These are phyloP conservation scores for Pythium aphanidermatum DNA, from an alignment of 352 stramenopile genomes.

Conservation along the genomic window DNA sequence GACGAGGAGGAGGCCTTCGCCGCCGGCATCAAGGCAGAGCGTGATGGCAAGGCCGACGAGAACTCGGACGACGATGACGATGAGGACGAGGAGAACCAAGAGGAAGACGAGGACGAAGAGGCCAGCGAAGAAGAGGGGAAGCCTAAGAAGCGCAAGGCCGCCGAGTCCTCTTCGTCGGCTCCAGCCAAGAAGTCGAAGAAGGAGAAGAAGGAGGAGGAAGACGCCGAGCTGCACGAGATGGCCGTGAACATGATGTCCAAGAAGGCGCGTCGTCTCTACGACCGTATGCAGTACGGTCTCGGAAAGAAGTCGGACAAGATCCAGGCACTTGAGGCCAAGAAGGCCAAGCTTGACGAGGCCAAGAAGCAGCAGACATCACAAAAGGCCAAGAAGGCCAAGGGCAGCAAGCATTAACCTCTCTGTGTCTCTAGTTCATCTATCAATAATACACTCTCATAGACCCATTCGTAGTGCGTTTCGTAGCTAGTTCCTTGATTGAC, in stretches of 20 bases:
- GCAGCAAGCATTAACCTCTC: constrained; percentile 31
- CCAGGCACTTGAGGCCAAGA: constrained; percentile 77
- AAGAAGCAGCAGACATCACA: constrained; percentile 30
- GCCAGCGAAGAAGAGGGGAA: constrained; percentile 25
- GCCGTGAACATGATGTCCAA: constrained; percentile 92
- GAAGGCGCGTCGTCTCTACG: constrained; percentile 88
- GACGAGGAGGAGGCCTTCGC: constrained; percentile 72
- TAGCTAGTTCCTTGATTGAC: too few relatives aligned
- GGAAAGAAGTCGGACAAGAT: constrained; percentile 86
- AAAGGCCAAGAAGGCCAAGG: background rate
- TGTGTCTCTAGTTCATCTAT: too few relatives aligned
- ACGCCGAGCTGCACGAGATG: constrained; percentile 75
- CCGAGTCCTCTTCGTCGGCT: constrained; percentile 2
- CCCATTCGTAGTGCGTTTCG: too few relatives aligned
- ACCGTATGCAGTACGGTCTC: constrained; percentile 90
- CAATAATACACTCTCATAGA: background rate
- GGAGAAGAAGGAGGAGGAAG: constrained; percentile 72
- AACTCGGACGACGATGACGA: constrained; percentile 30
- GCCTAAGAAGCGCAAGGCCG: constrained; percentile 44
- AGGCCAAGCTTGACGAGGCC: constrained; percentile 51
- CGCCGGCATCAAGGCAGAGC: constrained; percentile 75
- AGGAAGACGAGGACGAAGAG: constrained; percentile 29
- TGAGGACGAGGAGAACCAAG: constrained; percentile 28
- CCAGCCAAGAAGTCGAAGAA: constrained; percentile 62
- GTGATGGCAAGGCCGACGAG: constrained; percentile 34